phyloP scores from a whole-genome alignment of 2,329 filamentous ascomycete species.

The Colletotrichum theobromicola region DNA sequence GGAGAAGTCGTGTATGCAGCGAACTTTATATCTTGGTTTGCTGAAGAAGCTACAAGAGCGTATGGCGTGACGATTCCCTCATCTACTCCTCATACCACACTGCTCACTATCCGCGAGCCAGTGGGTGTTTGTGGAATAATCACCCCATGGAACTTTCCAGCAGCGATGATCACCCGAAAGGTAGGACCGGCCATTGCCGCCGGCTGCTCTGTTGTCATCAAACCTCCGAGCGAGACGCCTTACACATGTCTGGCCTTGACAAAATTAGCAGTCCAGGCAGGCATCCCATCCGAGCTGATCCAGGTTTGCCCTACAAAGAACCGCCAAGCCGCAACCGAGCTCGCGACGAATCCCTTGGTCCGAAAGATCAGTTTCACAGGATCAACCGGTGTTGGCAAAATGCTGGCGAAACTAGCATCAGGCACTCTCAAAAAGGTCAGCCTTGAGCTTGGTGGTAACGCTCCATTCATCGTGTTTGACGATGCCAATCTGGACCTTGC shows the following conservation, averaged over 20 bases:
- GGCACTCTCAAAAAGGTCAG: slow-evolving; percentile 75
- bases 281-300: slow-evolving; percentile 70
- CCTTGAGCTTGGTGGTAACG: slow-evolving; percentile 77
- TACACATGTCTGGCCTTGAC: slow-evolving; percentile 71
- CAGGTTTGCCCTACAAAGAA: slow-evolving; percentile 33
- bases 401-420: slow-evolving; percentile 72
- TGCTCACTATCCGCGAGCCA: slow-evolving; percentile 66
- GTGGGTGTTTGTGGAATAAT: slow-evolving; percentile 72
- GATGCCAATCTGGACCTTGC: slow-evolving; percentile 76
- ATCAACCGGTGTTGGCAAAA: slow-evolving; percentile 48
- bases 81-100: slow-evolving; percentile 56
- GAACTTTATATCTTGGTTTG: slow-evolving; percentile 62
- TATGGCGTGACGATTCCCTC: slow-evolving; percentile 59
- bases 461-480: slow-evolving; percentile 79
- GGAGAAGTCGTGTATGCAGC: slow-evolving; percentile 61
- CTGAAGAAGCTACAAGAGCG: slow-evolving; percentile 51
- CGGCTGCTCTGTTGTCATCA: slow-evolving; percentile 73
- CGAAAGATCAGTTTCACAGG: slow-evolving; percentile 79
- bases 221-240: slow-evolving; percentile 73
- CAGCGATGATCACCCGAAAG: slow-evolving; percentile 55
- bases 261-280: slow-evolving; percentile 68
- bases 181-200: slow-evolving; percentile 63
- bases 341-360: slow-evolving; percentile 43
- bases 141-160: slow-evolving; percentile 69
- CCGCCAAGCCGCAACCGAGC: slow-evolving; percentile 7